A percentile compares a stretch with the other conserved stretches of the same genome.
Evolutionary conservation across 176 grass and related monocot species (phyloP).

Genomic region (Musa beccarii): DNA sequence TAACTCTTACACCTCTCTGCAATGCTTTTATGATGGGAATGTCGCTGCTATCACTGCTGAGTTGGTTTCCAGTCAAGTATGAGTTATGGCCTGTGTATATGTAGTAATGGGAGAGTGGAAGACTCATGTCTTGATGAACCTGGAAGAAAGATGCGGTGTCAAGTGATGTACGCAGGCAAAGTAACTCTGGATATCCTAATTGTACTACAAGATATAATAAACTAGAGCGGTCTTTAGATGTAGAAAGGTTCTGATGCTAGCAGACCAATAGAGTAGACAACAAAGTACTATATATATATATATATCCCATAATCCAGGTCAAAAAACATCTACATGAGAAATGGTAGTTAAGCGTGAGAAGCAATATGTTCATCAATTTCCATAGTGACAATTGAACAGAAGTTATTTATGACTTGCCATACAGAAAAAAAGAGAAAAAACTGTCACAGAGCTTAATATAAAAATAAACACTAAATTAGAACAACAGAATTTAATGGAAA

Average conservation of each 20-base stretch:
- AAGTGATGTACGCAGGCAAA: not conserved
- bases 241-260: too few relatives aligned
- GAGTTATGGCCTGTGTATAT: constrained; percentile 23
- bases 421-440: too few relatives aligned
- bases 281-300: not conserved
- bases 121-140: constrained; percentile 16
- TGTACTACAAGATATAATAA: not conserved
- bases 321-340: not conserved
- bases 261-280: too few relatives aligned
- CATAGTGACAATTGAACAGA: too few relatives aligned
- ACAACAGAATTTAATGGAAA: too few relatives aligned
- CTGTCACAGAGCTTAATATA: too few relatives aligned
- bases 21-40: constrained; percentile 14
- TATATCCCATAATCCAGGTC: not conserved
- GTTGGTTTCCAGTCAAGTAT: constrained; percentile 24
- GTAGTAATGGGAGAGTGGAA: constrained; percentile 22
- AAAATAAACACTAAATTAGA: too few relatives aligned
- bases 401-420: too few relatives aligned
- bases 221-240: not conserved
- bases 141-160: not conserved
- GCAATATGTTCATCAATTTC: too few relatives aligned
- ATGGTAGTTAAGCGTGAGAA: too few relatives aligned
- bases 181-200: too few relatives aligned
- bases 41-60: constrained; percentile 17
- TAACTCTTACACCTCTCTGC: constrained; percentile 19